Evolutionary conservation across 176 grass and related monocot species (phyloP).

Genomic region (Eragrostis curvula): DNA sequence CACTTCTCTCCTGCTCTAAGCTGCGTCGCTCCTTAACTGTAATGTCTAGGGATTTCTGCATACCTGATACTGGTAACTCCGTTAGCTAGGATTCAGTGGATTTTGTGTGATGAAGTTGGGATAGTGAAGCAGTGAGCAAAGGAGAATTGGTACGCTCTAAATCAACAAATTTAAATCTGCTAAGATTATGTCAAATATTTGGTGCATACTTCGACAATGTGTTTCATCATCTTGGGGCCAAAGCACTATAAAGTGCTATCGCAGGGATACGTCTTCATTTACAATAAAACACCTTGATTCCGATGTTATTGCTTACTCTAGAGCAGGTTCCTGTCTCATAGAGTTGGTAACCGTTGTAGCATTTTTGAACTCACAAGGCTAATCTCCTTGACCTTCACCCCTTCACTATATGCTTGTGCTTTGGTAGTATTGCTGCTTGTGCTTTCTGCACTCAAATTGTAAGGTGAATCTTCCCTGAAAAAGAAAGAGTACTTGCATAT

Average conservation of each 20-base stretch:
- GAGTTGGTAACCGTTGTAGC: not conserved
- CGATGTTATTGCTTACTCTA: not conserved
- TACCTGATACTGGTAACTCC: too few species aligned
- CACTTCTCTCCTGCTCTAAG: too few species aligned
- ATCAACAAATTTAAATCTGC: too few species aligned
- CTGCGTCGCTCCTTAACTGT: too few species aligned
- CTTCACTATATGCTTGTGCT: not conserved
- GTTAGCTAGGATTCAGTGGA: too few species aligned
- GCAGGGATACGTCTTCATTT: not conserved
- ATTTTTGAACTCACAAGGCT: conserved; percentile 1
- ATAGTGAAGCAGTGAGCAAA: too few species aligned
- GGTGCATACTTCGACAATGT: too few species aligned
- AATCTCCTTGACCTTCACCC: conserved; percentile 12
- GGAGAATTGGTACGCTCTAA: too few species aligned
- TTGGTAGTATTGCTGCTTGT: not conserved
- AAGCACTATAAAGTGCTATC: not conserved
- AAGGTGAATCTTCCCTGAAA: conserved; percentile 16
- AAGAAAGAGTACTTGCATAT: not conserved
- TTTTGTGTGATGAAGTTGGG: too few species aligned
- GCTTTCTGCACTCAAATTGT: conserved; percentile 1
- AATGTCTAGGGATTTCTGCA: too few species aligned
- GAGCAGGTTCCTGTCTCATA: not conserved
- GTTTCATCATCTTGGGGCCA: not conserved
- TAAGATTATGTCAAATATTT: too few species aligned
- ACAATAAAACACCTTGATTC: not conserved